phyloP scores from a whole-genome alignment of 768 basidiomycete genomes.

The Suillus occidentalis region DNA sequence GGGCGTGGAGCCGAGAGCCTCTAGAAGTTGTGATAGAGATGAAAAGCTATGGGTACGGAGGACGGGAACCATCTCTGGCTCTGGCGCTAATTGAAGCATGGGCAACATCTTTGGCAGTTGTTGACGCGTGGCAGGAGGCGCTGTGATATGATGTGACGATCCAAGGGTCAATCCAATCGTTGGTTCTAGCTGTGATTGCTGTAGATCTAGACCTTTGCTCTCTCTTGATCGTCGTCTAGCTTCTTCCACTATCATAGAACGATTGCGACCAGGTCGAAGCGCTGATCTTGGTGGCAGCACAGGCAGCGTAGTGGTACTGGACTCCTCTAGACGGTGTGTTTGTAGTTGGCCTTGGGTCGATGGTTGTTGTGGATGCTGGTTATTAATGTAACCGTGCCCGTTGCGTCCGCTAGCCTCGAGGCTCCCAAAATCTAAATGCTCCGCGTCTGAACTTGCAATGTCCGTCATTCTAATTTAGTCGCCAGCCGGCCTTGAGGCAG shows the following conservation, averaged over 20 bases:
- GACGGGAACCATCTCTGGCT: conserved; percentile 25
- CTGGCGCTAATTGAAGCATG: conserved; percentile 12
- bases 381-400: neutral
- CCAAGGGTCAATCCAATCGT: conserved; percentile 29
- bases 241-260: neutral
- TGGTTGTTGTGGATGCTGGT: neutral
- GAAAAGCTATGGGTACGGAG: conserved; percentile 33
- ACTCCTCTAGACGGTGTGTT: neutral
- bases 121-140: conserved; percentile 7
- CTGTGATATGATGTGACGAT: conserved; percentile 13
- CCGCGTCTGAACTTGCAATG: neutral
- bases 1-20: conserved; percentile 29
- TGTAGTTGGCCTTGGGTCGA: neutral
- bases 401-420: conserved; percentile 1
- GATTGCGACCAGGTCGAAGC: conserved; percentile 29
- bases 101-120: conserved; percentile 8
- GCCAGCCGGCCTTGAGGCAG: neutral
- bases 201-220: neutral
- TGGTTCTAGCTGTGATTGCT: conserved; percentile 9
- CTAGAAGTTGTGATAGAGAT: conserved; percentile 32
- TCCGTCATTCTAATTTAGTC: neutral
- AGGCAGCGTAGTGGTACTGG: conserved; percentile 15
- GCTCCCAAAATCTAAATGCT: neutral
- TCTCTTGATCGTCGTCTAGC: neutral
- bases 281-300: conserved; percentile 33